Conservation (phyloP, 2,329 filamentous ascomycete species). For the Furcasterigmium furcatum region DNA sequence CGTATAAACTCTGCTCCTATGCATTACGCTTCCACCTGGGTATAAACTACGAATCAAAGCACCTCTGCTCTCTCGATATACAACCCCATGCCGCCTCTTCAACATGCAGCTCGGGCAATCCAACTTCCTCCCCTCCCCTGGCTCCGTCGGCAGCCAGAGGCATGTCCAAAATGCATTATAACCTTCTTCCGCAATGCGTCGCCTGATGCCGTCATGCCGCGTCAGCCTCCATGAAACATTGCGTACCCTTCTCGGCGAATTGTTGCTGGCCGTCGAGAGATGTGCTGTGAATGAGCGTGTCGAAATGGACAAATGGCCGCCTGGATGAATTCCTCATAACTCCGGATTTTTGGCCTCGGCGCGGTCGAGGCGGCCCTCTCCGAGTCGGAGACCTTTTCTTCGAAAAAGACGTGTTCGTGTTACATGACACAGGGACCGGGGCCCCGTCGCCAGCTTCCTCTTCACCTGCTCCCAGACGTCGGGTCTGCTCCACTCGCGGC, state of each 20-base stretch:
- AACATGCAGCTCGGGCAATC: background rate
- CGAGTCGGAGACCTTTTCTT: background rate
- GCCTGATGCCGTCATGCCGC: background rate
- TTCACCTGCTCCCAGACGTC: too few species aligned
- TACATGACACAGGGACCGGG: background rate
- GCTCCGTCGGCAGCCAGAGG: too few species aligned
- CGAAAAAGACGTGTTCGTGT: background rate
- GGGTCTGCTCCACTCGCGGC: too few species aligned
- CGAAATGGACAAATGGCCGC: background rate
- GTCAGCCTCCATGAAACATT: background rate
- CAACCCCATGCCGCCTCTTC: background rate
- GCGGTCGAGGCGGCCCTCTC: background rate
- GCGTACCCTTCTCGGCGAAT: background rate
- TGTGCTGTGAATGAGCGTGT: background rate
- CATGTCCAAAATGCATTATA: background rate
- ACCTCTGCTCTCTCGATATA: background rate
- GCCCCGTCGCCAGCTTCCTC: too few species aligned
- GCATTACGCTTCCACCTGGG: conserved; percentile 4
- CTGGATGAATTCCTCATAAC: background rate
- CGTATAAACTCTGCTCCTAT: background rate
- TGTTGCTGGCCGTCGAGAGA: background rate
- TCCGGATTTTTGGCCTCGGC: background rate
- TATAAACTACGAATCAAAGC: conserved; percentile 4
- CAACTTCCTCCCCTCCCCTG: background rate
- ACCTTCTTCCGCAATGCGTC: background rate